These are phyloP conservation scores for Ophiostoma australiae DNA, from an alignment of 2,329 filamentous ascomycete species.

Conservation along the genomic window DNA sequence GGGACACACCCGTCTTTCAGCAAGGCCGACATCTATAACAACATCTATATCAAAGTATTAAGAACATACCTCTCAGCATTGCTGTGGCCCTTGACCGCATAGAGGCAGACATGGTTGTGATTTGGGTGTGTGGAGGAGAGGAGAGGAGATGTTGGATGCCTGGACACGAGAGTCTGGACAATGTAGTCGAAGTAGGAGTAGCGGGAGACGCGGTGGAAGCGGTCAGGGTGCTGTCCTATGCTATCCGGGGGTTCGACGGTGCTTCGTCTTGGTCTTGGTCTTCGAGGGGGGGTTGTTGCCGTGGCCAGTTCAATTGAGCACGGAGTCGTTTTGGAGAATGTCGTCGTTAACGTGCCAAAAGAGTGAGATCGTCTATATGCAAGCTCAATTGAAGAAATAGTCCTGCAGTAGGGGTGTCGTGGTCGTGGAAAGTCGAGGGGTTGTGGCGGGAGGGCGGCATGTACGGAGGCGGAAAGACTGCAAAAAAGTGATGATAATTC, in stretches of 20 bases:
- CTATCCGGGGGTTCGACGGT: conserved; percentile 8
- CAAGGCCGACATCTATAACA: neutral
- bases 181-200: neutral
- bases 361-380: neutral
- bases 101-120: conserved; percentile 43
- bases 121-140: conserved; percentile 13
- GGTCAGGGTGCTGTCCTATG: conserved; percentile 11
- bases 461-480: conserved; percentile 13
- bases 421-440: conserved; percentile 15
- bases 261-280: neutral
- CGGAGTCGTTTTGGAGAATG: neutral
- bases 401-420: conserved; percentile 8
- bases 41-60: neutral
- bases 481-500: conserved; percentile 28
- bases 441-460: conserved; percentile 8
- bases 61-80: conserved; percentile 47
- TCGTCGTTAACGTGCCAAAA: neutral
- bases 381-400: neutral
- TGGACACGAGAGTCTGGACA: conserved; percentile 15
- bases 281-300: neutral
- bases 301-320: conserved; percentile 17
- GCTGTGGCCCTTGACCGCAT: conserved; percentile 49
- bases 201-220: neutral
- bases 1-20: neutral
- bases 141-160: conserved; percentile 8